phyloP scores from a whole-genome alignment of 2,329 filamentous ascomycete genomes.

The Aureobasidium namibiae region DNA sequence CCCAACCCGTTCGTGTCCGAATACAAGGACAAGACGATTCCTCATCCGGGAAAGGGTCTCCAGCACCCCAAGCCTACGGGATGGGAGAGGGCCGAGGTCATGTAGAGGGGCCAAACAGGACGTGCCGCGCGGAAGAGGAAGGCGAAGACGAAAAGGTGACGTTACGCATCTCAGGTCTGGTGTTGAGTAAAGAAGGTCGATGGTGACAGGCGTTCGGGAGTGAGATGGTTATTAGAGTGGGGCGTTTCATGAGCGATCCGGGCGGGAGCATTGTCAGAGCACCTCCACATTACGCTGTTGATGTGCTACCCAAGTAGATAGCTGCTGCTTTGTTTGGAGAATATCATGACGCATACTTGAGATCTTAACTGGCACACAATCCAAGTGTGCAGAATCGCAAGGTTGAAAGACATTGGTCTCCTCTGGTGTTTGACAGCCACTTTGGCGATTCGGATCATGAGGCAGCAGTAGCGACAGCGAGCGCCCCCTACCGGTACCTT shows the following conservation, averaged over 20 bases:
- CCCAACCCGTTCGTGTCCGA: conserved; percentile 86
- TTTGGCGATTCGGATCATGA: neutral
- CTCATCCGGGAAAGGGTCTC: conserved; percentile 63
- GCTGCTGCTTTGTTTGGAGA: neutral
- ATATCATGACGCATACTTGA: conserved; percentile 4
- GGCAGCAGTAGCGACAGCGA: conserved; percentile 10
- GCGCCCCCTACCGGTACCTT: neutral
- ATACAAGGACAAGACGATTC: conserved; percentile 61
- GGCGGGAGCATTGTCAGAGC: neutral
- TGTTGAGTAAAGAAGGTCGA: neutral
- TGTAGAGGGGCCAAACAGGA: neutral
- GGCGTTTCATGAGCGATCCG: conserved; percentile 1
- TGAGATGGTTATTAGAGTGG: neutral
- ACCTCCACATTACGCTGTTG: neutral
- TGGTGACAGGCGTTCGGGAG: conserved; percentile 9
- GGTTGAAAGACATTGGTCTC: neutral
- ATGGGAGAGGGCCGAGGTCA: conserved; percentile 74
- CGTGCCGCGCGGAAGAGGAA: no score
- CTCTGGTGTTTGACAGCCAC: neutral
- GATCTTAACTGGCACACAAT: neutral
- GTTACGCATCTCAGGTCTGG: neutral
- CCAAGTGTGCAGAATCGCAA: neutral
- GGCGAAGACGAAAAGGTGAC: neutral
- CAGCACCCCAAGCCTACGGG: conserved; percentile 59
- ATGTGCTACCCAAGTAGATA: neutral